Base-by-base conservation (phyloP, 768 basidiomycete species). In the Thelephora ganbajun region DNA sequence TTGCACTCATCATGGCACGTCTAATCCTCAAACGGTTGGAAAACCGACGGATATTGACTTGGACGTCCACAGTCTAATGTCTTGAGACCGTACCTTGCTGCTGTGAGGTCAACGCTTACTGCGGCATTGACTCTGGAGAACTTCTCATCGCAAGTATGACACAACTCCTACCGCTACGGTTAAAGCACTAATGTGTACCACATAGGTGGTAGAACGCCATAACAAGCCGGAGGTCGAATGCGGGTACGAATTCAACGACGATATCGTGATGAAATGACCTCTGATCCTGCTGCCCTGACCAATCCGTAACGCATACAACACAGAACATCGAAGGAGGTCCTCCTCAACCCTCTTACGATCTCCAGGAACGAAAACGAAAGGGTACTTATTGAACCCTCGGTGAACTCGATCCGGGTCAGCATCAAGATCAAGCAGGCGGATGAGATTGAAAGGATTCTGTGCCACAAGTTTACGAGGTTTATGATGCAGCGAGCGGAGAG, bases 391-490 rank as follows among this genome's bases (percentile, higher is more conserved):
- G 96, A 99, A 64, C 85, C 96, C 2, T 92, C 90, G 2, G 79
- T 98, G 67, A 99, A 99, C 68, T 94, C 92, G 1, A 88, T 98
- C 62, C 82, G 96, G 36, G 72, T 99, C 50, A 91, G 86, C 65
- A 98, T 99, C 68, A 91, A 83, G 71, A 97, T 99, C 63, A 99
- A 99, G 64, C 96, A 99, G 63, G 92, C 96, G 33, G 96, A 99
- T 65, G 96, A 99, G 69, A 94, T 97, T 52, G 96, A 99, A 61
- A 79, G 85, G 45, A 96, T 98, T 56, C 70, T 99, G 35, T 96
- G 93, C 61, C 89, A 97, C 69, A 92, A 98, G 64, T 98, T 99
- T 65, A 96, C 92, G 18, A 75, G 96, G 46, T 99, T 99, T 70
- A 86, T 98, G 90, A 97, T 92, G 83, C 91, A 93, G 69, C 73